phyloP scores from a whole-genome alignment of 2,329 filamentous ascomycete genomes.

The Pseudogymnoascus destructans region DNA sequence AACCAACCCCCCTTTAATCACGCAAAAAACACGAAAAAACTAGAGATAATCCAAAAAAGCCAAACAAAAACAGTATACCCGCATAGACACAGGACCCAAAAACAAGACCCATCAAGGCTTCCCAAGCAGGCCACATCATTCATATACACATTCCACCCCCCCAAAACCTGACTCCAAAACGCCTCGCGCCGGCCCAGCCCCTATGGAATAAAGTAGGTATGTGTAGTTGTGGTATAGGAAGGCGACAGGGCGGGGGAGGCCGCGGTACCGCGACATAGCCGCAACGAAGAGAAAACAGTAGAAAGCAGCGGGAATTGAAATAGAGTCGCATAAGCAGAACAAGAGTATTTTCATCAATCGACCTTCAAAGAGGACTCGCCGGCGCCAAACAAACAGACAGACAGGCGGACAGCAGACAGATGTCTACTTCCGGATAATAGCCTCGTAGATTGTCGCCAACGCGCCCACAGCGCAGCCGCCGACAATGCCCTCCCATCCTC shows the following conservation, averaged over 20 bases:
- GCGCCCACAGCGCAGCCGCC: conserved; percentile 56
- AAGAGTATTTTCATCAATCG: neutral
- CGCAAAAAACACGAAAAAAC: neutral
- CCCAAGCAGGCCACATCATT: conserved; percentile 1
- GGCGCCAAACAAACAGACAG: neutral
- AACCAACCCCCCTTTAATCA: neutral
- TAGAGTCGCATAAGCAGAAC: neutral
- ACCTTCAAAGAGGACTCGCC: neutral
- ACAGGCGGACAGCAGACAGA: neutral
- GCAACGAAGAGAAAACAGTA: neutral
- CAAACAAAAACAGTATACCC: neutral
- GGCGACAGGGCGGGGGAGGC: neutral
- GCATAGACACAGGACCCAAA: neutral
- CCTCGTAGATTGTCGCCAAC: conserved; percentile 63
- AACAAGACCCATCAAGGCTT: neutral
- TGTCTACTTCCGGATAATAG: conserved; percentile 53
- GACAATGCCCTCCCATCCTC: conserved; percentile 57
- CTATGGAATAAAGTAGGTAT: neutral
- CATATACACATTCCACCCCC: conserved; percentile 2
- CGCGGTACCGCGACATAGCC: neutral
- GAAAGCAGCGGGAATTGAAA: neutral
- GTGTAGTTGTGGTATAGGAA: neutral
- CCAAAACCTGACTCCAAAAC: neutral
- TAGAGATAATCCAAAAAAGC: neutral
- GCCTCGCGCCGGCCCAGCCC: neutral